Evolutionary conservation across 106 monocot species (phyloP).

Genomic region (Iris macrosiphon): DNA sequence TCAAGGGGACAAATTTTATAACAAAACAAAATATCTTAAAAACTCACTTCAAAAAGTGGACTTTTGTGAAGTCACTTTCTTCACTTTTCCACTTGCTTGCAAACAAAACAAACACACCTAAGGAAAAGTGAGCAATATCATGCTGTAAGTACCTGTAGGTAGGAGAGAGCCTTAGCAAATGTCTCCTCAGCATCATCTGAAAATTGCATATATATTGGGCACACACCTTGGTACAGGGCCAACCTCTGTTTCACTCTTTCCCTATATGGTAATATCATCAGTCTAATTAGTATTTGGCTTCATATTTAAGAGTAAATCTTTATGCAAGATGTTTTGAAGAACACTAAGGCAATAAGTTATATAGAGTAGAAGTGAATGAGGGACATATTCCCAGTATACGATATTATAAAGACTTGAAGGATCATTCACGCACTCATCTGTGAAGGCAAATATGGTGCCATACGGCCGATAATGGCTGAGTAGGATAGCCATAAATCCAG

Average conservation of each 20-base stretch:
- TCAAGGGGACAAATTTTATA: no score
- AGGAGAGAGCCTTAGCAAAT: constrained; percentile 60
- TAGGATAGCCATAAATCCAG: constrained; percentile 91
- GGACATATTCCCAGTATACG: no score
- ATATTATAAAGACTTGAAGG: neutral
- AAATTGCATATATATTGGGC: constrained; percentile 74
- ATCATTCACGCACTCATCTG: constrained; percentile 57
- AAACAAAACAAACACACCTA: no score
- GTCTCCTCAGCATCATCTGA: constrained; percentile 73
- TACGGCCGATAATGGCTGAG: constrained; percentile 86
- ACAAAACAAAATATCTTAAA: neutral
- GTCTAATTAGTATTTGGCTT: neutral
- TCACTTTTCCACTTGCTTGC: no score
- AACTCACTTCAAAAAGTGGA: no score
- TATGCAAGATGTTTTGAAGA: neutral
- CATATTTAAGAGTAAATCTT: neutral
- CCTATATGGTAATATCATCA: constrained; percentile 23
- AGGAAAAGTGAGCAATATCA: neutral
- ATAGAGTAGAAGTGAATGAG: no score
- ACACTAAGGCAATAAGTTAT: neutral
- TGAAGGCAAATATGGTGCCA: constrained; percentile 97
- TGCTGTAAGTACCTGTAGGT: constrained; percentile 48
- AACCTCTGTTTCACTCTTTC: constrained; percentile 92
- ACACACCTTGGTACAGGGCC: constrained; percentile 89
- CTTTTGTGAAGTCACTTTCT: no score